Evolutionary conservation across 1,284 basidiomycete genomes (phyloP).

Genomic region (Fereydounia khargensis): DNA sequence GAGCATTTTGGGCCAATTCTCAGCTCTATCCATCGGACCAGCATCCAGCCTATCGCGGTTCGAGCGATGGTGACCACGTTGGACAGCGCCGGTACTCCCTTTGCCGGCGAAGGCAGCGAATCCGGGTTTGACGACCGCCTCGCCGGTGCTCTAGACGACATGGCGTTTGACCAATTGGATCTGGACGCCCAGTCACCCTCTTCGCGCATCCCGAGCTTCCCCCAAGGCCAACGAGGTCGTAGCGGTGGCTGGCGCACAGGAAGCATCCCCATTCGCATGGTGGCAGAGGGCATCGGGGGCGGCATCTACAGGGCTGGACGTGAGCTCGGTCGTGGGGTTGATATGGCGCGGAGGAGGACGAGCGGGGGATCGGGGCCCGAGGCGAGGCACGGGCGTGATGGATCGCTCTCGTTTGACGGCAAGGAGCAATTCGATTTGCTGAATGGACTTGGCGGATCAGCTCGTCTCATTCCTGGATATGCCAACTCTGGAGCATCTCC

Average conservation of each 20-base stretch:
- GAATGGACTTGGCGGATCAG: constrained; percentile 6
- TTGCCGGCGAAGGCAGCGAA: too few species aligned
- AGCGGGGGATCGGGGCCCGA: constrained; percentile 2
- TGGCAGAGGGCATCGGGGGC: constrained; percentile 26
- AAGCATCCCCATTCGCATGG: constrained; percentile 33
- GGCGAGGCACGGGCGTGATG: neutral
- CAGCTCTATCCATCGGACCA: too few species aligned
- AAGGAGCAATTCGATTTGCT: constrained; percentile 21
- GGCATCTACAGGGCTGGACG: constrained; percentile 28
- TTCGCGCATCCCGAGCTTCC: constrained; percentile 25
- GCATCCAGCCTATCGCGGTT: too few species aligned
- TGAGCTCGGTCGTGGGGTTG: constrained; percentile 30
- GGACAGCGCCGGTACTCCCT: too few species aligned
- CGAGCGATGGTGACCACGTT: too few species aligned
- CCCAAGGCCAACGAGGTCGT: constrained; percentile 23
- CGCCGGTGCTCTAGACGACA: constrained; percentile 16
- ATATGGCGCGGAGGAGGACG: constrained; percentile 20
- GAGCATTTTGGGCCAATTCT: too few species aligned
- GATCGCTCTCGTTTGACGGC: constrained; percentile 24
- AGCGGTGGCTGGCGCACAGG: constrained; percentile 24
- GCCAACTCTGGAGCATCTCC: constrained; percentile 10
- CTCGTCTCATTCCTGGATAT: constrained; percentile 1
- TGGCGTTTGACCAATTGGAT: constrained; percentile 10
- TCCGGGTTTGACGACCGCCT: constrained; percentile 23
- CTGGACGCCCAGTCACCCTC: constrained; percentile 13